Conservation (phyloP, 345 rosid genomes). For the Pistacia atlantica region DNA sequence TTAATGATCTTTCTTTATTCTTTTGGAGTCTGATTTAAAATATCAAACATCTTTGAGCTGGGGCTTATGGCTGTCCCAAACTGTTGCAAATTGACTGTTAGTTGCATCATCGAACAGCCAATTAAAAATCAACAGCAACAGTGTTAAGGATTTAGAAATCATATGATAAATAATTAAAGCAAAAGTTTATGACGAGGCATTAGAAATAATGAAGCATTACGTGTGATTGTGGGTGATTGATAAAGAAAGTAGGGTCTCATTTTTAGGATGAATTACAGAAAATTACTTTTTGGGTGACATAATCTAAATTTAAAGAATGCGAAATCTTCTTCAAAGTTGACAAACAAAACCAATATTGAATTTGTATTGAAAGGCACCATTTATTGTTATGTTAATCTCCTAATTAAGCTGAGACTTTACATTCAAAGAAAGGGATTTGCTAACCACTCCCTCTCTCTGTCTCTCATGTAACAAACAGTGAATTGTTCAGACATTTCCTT, state of each 20-base stretch:
- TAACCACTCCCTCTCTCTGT: slow-evolving; percentile 17
- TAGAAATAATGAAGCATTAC: too few relatives aligned
- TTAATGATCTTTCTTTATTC: too few relatives aligned
- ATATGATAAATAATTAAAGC: background rate
- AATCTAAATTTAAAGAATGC: background rate
- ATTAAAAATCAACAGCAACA: too few relatives aligned
- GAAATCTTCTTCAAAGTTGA: background rate
- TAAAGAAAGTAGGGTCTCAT: background rate
- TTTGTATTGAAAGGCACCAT: slow-evolving; percentile 10
- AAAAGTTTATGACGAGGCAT: too few relatives aligned
- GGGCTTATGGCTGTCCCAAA: too few relatives aligned
- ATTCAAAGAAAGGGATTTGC: slow-evolving; percentile 27
- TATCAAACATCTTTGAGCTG: too few relatives aligned
- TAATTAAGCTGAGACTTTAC: slow-evolving; percentile 4
- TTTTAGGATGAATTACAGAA: background rate
- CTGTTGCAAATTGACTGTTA: too few relatives aligned
- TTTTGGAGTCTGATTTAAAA: too few relatives aligned
- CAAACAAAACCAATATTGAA: background rate
- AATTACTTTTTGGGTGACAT: slow-evolving; percentile 1
- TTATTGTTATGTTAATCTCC: slow-evolving; percentile 30
- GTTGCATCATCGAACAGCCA: too few relatives aligned
- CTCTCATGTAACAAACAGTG: background rate
- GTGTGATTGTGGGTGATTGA: too few relatives aligned
- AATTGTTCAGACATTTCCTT: too few relatives aligned
- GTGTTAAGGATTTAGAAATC: too few relatives aligned